Evolutionary conservation across 2,329 filamentous ascomycete species (phyloP).

Genomic region (Arthroderma sp.): DNA sequence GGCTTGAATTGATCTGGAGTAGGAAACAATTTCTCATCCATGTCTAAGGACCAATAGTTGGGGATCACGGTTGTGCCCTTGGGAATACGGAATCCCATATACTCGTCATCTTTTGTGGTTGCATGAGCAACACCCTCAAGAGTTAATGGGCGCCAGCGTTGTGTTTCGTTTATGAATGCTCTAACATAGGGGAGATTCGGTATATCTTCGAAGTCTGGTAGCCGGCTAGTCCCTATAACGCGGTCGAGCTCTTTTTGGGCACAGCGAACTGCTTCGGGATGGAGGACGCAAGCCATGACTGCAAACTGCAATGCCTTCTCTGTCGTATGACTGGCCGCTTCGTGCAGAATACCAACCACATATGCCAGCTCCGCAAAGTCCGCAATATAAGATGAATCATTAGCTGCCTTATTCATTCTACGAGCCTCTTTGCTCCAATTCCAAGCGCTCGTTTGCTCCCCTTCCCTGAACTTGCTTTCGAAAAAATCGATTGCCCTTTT

Average conservation of each 20-base stretch:
- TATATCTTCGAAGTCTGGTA: conserved; percentile 27
- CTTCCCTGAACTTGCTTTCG: background rate
- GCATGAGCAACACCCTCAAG: conserved; percentile 13
- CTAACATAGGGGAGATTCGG: conserved; percentile 23
- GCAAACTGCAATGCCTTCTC: background rate
- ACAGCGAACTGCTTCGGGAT: conserved; percentile 10
- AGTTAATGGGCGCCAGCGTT: conserved; percentile 19
- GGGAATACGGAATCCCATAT: conserved; percentile 14
- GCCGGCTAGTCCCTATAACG: conserved; percentile 21
- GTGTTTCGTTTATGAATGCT: conserved; percentile 25
- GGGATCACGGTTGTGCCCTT: conserved; percentile 12
- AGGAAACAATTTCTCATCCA: conserved; percentile 11
- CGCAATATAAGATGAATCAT: background rate
- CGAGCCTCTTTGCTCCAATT: background rate
- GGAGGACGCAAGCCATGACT: background rate
- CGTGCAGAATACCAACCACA: background rate
- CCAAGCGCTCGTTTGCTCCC: background rate
- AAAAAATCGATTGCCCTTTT: background rate
- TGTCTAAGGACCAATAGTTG: conserved; percentile 14
- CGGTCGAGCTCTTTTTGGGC: conserved; percentile 34
- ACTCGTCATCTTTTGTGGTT: conserved; percentile 13
- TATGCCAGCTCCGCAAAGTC: background rate
- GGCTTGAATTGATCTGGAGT: conserved; percentile 14
- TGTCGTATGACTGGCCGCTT: background rate
- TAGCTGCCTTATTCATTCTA: background rate